phyloP scores from a whole-genome alignment of 2,329 filamentous ascomycete species.

The Aspergillus sp. region DNA sequence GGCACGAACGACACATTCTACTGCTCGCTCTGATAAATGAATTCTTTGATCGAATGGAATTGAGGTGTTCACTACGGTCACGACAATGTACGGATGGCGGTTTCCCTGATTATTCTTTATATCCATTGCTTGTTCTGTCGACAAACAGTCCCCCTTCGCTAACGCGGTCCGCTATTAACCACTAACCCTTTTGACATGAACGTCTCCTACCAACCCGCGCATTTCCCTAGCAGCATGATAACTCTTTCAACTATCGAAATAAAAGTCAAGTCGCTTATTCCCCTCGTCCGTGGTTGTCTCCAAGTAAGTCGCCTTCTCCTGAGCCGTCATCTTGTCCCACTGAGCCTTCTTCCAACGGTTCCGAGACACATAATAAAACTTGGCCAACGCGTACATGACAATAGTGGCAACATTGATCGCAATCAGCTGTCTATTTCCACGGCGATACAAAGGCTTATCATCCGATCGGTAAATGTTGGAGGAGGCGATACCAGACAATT shows the following conservation, averaged over 20 bases:
- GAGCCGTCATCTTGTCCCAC: constrained; percentile 50
- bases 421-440: constrained; percentile 54
- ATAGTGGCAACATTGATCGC: constrained; percentile 54
- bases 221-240: too few relatives aligned
- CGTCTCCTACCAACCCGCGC: too few relatives aligned
- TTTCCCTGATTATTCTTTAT: too few relatives aligned
- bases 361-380: constrained; percentile 31
- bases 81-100: too few relatives aligned
- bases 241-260: constrained; percentile 50
- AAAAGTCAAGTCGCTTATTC: constrained; percentile 57
- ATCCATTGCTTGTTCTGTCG: too few relatives aligned
- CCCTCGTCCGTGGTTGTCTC: constrained; percentile 56
- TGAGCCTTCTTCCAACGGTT: constrained; percentile 38
- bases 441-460: constrained; percentile 56
- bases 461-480: constrained; percentile 39
- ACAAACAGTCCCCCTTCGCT: too few relatives aligned
- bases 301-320: constrained; percentile 53
- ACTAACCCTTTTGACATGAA: too few relatives aligned
- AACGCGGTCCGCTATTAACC: too few relatives aligned
- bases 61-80: too few relatives aligned
- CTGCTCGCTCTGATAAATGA: too few relatives aligned
- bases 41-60: too few relatives aligned
- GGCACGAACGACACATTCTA: too few relatives aligned
- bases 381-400: constrained; percentile 47
- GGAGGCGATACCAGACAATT: constrained; percentile 34